These are phyloP conservation scores for Rhodotorula paludigena DNA, from an alignment of 768 basidiomycete species.

Conservation along the genomic window DNA sequence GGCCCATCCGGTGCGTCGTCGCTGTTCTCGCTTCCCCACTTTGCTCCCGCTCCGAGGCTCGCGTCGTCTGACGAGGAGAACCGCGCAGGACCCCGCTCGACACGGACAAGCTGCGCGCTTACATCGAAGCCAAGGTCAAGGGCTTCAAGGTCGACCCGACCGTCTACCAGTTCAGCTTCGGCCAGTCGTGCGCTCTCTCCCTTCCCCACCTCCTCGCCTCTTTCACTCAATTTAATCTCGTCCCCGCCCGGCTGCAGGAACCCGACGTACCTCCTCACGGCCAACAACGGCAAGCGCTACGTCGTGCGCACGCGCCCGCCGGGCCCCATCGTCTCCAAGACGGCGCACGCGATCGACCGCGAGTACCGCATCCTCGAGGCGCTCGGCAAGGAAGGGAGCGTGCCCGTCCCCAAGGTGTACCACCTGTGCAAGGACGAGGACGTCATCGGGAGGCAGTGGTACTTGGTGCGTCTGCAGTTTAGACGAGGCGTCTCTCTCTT, in stretches of 20 bases:
- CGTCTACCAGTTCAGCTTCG: slow-evolving; percentile 83
- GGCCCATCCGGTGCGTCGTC: slow-evolving; percentile 19
- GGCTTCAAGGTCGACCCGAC: slow-evolving; percentile 61
- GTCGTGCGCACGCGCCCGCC: slow-evolving; percentile 92
- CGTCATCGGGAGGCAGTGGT: slow-evolving; percentile 84
- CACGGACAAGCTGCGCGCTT: slow-evolving; percentile 25
- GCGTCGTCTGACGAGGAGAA: background rate
- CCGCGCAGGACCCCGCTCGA: slow-evolving; percentile 23
- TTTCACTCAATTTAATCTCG: background rate
- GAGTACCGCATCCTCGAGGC: slow-evolving; percentile 78
- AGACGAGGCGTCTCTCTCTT: background rate
- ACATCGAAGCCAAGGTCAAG: slow-evolving; percentile 59
- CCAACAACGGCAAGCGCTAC: slow-evolving; percentile 64
- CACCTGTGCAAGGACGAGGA: slow-evolving; percentile 66
- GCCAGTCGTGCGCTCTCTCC: slow-evolving; percentile 47
- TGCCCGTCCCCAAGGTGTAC: slow-evolving; percentile 82
- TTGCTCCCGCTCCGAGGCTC: no score
- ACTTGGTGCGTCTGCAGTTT: slow-evolving; percentile 55
- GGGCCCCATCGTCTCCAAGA: slow-evolving; percentile 76
- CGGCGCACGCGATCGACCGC: slow-evolving; percentile 91
- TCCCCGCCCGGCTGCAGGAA: slow-evolving; percentile 52
- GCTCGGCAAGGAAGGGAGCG: slow-evolving; percentile 68
- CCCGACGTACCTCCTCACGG: slow-evolving; percentile 89
- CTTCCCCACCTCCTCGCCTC: slow-evolving; percentile 43
- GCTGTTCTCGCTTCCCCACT: background rate